Conservation (phyloP, 176 grass and related monocot species). For the Oryza longistaminata region DNA sequence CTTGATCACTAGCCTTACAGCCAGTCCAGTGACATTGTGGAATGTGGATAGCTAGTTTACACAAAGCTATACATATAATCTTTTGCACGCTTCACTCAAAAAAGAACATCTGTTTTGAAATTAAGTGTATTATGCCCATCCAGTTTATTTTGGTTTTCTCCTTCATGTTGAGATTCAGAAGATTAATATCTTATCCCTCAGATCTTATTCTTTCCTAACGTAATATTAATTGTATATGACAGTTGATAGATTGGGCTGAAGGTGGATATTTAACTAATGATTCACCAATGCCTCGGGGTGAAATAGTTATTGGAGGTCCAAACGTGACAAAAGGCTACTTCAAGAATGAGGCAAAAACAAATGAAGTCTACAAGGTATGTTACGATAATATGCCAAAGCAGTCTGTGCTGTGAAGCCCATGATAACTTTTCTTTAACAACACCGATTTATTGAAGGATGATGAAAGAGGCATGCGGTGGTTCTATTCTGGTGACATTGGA, state of each 20-base stretch:
- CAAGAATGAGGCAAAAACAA: slow-evolving; percentile 91
- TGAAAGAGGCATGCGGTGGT: slow-evolving; percentile 86
- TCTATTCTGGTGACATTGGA: slow-evolving; percentile 89
- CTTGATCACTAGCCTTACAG: not conserved
- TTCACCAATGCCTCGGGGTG: slow-evolving; percentile 90
- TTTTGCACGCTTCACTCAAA: not conserved
- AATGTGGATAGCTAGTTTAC: not conserved
- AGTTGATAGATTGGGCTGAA: slow-evolving; percentile 93
- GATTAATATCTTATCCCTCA: not conserved
- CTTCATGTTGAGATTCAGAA: not conserved
- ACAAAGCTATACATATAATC: not conserved
- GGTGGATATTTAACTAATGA: slow-evolving; percentile 84
- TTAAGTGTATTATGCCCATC: not conserved
- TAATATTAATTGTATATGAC: slow-evolving; percentile 21
- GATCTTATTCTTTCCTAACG: not conserved
- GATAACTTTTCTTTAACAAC: not conserved
- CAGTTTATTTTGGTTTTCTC: not conserved
- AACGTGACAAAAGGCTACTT: slow-evolving; percentile 90
- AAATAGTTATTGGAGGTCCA: slow-evolving; percentile 92
- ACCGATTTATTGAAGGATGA: slow-evolving; percentile 56
- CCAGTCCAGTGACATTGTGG: not conserved
- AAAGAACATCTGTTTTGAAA: not conserved
- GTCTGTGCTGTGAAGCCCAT: not conserved
- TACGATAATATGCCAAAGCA: not conserved
- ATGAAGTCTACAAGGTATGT: slow-evolving; percentile 87